Conservation (phyloP, 2,329 filamentous ascomycete species). For the Zasmidium angulare region DNA sequence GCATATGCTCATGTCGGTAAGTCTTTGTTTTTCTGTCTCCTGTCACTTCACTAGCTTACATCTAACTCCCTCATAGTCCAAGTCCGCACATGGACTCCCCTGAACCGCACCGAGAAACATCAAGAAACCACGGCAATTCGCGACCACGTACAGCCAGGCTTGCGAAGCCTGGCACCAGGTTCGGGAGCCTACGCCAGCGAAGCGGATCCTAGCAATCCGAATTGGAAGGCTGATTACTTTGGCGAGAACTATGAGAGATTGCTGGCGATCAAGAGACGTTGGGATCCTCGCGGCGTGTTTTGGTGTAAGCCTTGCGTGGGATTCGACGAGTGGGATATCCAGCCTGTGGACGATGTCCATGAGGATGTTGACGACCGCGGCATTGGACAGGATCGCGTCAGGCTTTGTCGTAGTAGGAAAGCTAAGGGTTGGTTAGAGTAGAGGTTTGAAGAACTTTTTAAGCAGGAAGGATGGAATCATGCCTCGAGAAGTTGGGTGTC, state of each 20-base stretch:
- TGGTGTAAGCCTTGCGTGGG: constrained; percentile 21
- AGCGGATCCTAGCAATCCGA: constrained; percentile 38
- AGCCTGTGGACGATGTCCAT: constrained; percentile 4
- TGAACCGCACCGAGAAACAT: constrained; percentile 34
- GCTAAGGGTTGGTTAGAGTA: too few relatives aligned
- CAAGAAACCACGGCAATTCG: constrained; percentile 10
- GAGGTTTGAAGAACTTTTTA: too few relatives aligned
- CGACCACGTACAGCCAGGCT: constrained; percentile 5
- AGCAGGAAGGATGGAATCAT: too few relatives aligned
- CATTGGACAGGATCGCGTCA: constrained; percentile 16
- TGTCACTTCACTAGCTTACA: background rate
- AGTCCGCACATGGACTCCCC: constrained; percentile 17
- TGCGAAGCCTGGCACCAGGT: constrained; percentile 44
- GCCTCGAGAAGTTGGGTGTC: too few relatives aligned
- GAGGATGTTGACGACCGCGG: constrained; percentile 12
- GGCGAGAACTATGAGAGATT: constrained; percentile 36
- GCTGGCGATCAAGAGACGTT: constrained; percentile 31
- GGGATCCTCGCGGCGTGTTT: constrained; percentile 38
- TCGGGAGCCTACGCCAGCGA: constrained; percentile 50
- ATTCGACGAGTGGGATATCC: constrained; percentile 14
- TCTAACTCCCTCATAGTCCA: too few relatives aligned
- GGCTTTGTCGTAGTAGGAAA: constrained; percentile 4
- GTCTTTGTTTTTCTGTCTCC: constrained; percentile 1
- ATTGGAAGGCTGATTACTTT: constrained; percentile 40
- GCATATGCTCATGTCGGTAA: constrained; percentile 15